phyloP scores from a whole-genome alignment of 768 basidiomycete genomes.

The Tricholoma furcatifolium region DNA sequence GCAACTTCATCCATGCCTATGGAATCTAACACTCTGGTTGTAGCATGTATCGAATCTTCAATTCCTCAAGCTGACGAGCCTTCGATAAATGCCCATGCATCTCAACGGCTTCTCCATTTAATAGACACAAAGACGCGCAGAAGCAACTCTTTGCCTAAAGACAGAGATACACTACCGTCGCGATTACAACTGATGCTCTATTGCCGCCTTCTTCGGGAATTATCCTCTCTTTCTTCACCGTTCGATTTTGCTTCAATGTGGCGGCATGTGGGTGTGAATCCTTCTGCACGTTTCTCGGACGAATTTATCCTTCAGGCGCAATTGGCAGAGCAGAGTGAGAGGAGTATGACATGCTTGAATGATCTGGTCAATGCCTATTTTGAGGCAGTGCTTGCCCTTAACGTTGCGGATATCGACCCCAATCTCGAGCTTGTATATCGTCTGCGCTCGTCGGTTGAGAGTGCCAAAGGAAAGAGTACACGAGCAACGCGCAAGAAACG shows the following conservation, averaged over 20 bases:
- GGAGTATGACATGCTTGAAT: constrained; percentile 32
- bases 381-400: constrained; percentile 24
- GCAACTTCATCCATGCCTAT: background rate
- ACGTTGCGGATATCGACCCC: constrained; percentile 34
- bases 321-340: constrained; percentile 23
- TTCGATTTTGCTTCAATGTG: constrained; percentile 59
- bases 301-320: constrained; percentile 45
- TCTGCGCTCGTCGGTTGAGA: constrained; percentile 21
- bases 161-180: constrained; percentile 56
- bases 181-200: constrained; percentile 81
- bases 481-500: background rate
- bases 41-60: background rate
- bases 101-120: constrained; percentile 35
- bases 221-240: constrained; percentile 41
- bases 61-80: background rate
- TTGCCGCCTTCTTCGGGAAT: constrained; percentile 55
- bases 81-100: constrained; percentile 15
- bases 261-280: constrained; percentile 42
- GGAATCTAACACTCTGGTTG: background rate
- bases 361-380: constrained; percentile 35
- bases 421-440: constrained; percentile 55
- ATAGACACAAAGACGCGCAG: constrained; percentile 74
- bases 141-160: constrained; percentile 45
- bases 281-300: constrained; percentile 44
- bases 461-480: constrained; percentile 12